Evolutionary conservation across 805 yeast genomes (phyloP).

Genomic region (Brettanomyces bruxellensis): DNA sequence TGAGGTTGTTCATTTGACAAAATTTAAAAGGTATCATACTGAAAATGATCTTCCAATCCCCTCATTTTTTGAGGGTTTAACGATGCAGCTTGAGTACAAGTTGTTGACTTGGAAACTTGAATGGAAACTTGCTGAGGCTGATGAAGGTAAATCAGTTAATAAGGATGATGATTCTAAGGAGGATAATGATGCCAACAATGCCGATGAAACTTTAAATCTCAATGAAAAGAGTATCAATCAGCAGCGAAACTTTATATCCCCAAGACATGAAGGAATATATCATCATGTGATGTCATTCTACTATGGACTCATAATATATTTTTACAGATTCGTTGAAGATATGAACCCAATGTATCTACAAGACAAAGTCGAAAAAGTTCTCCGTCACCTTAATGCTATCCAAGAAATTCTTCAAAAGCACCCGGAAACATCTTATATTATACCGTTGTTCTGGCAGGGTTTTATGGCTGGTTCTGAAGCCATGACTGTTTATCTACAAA

Average conservation of each 20-base stretch:
- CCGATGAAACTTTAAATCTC: neutral
- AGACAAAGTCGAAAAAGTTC: conserved; percentile 48
- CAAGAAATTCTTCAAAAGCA: conserved; percentile 41
- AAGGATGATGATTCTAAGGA: neutral
- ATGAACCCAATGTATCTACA: conserved; percentile 51
- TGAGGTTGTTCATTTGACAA: conserved; percentile 58
- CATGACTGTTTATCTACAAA: conserved; percentile 44
- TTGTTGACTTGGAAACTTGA: conserved; percentile 63
- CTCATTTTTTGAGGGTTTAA: conserved; percentile 23
- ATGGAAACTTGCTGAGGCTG: conserved; percentile 46
- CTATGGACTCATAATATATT: conserved; percentile 63
- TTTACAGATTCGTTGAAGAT: conserved; percentile 52
- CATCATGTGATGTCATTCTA: conserved; percentile 78
- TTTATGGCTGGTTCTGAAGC: conserved; percentile 84
- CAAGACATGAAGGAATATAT: conserved; percentile 62
- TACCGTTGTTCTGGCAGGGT: conserved; percentile 84
- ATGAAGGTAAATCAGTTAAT: conserved; percentile 9
- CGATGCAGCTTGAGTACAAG: conserved; percentile 37
- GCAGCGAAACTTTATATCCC: conserved; percentile 31
- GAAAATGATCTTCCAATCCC: conserved; percentile 27
- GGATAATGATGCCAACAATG: conserved; percentile 1
- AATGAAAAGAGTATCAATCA: neutral
- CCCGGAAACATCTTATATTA: conserved; percentile 45
- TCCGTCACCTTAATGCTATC: conserved; percentile 55
- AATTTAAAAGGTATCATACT: conserved; percentile 49